These are phyloP conservation scores for Penicillium coffeae DNA, from an alignment of 495 filamentous ascomycete species.

Conservation along the genomic window DNA sequence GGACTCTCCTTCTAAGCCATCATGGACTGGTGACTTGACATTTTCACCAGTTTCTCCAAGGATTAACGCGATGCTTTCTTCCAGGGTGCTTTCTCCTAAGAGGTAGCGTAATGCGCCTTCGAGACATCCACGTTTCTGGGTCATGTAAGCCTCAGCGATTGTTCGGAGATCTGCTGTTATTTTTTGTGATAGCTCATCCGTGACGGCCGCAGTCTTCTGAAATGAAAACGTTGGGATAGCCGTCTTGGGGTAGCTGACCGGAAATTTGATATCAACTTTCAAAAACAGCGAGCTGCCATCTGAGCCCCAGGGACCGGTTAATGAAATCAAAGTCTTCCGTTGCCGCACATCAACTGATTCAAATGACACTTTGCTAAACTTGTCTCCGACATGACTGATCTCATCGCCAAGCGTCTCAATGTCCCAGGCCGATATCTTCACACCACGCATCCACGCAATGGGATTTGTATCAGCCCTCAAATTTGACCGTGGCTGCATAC, in stretches of 20 bases:
- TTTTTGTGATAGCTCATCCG: constrained; percentile 60
- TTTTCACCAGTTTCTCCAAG: constrained; percentile 44
- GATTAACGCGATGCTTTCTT: constrained; percentile 69
- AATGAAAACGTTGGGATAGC: constrained; percentile 63
- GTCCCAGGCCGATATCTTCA: constrained; percentile 79
- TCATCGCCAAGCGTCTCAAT: constrained; percentile 82
- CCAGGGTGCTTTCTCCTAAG: constrained; percentile 74
- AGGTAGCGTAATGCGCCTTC: constrained; percentile 80
- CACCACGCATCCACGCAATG: constrained; percentile 91
- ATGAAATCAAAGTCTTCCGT: constrained; percentile 66
- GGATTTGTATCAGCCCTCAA: constrained; percentile 62
- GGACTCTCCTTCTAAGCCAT: constrained; percentile 64
- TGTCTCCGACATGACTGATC: constrained; percentile 76
- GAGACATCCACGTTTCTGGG: constrained; percentile 69
- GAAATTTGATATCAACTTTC: constrained; percentile 76
- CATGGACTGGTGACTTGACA: constrained; percentile 49
- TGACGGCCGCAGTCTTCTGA: constrained; percentile 75
- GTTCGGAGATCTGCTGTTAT: constrained; percentile 64
- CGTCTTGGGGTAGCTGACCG: constrained; percentile 66
- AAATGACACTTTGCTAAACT: constrained; percentile 79
- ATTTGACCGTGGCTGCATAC: constrained; percentile 60
- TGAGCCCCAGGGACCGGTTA: constrained; percentile 82
- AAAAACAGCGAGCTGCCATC: constrained; percentile 69
- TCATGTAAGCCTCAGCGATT: constrained; percentile 65
- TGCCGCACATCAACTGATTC: constrained; percentile 80